Conservation (phyloP, 345 rosid species). For the Hypericum perforatum region DNA sequence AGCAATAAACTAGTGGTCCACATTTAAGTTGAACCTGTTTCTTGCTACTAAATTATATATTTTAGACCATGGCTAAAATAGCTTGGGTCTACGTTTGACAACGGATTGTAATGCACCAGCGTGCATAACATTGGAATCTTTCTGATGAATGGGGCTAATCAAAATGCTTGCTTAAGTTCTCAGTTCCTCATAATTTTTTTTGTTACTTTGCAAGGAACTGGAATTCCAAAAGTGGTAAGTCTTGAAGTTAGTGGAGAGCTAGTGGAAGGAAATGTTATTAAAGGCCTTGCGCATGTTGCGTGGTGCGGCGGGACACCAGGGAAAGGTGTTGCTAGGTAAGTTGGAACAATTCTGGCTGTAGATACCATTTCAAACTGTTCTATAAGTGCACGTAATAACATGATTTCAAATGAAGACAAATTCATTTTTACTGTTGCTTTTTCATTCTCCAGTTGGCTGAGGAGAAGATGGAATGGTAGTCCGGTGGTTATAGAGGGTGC, state of each 20-base stretch:
- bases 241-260: slow-evolving; percentile 83
- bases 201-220: slow-evolving; percentile 47
- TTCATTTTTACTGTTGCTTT: neutral
- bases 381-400: neutral
- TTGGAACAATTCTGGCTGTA: neutral
- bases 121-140: no score
- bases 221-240: slow-evolving; percentile 83
- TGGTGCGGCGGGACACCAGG: slow-evolving; percentile 99
- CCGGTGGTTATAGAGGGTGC: slow-evolving; percentile 84
- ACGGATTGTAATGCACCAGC: no score
- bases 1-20: no score
- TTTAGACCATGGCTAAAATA: no score
- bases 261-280: slow-evolving; percentile 66
- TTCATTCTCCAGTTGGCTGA: slow-evolving; percentile 60
- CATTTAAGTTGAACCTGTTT: no score
- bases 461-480: slow-evolving; percentile 91
- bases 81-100: no score
- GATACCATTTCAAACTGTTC: slow-evolving; percentile 3
- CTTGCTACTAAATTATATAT: no score
- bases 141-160: no score
- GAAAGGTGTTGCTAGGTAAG: slow-evolving; percentile 84
- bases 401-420: slow-evolving; percentile 1
- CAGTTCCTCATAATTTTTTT: slow-evolving; percentile 1
- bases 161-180: no score
- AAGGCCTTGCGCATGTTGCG: slow-evolving; percentile 73